Percentiles rank a stretch among this genome's conserved stretches.
These are phyloP conservation scores for Mycena galericulata DNA, from an alignment of 768 basidiomycete genomes.

Conservation along the genomic window DNA sequence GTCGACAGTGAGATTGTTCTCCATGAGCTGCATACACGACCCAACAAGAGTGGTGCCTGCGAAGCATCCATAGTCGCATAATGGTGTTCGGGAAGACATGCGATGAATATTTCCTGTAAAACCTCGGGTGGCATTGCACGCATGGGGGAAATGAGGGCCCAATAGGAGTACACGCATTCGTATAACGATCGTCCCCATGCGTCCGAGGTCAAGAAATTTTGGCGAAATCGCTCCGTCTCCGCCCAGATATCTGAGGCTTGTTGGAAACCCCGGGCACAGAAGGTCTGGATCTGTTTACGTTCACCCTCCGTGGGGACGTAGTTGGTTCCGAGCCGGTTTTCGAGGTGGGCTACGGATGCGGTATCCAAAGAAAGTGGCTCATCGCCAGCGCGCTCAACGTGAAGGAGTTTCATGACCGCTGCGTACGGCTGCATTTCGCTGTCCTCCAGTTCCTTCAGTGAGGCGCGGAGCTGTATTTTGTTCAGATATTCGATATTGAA, in stretches of 20 bases:
- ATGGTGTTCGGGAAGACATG: conserved; percentile 3
- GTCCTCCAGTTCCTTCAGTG: background rate
- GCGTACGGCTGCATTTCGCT: background rate
- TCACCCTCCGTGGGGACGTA: conserved; percentile 1
- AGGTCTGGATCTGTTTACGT: background rate
- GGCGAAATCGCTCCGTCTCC: background rate
- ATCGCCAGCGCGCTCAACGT: background rate
- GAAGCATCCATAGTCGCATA: conserved; percentile 5
- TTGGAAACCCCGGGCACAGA: background rate
- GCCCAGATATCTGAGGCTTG: background rate
- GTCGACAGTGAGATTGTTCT: conserved; percentile 2
- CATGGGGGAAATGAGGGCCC: conserved; percentile 10
- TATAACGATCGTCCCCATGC: background rate
- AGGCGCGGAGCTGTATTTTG: background rate
- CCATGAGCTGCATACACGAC: conserved; percentile 12
- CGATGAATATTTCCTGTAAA: conserved; percentile 13
- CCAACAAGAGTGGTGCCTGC: background rate
- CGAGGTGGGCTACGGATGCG: background rate
- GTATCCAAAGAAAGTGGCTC: background rate
- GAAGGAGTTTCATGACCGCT: background rate
- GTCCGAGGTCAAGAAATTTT: background rate
- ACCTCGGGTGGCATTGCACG: conserved; percentile 15
- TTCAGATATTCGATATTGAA: background rate
- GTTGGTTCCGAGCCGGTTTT: conserved; percentile 9
- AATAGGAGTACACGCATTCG: background rate